Evolutionary conservation across 305 asterid species (phyloP), one percentile per base, ranked within the genome.

Genomic region (Fraxinus sp.): DNA sequence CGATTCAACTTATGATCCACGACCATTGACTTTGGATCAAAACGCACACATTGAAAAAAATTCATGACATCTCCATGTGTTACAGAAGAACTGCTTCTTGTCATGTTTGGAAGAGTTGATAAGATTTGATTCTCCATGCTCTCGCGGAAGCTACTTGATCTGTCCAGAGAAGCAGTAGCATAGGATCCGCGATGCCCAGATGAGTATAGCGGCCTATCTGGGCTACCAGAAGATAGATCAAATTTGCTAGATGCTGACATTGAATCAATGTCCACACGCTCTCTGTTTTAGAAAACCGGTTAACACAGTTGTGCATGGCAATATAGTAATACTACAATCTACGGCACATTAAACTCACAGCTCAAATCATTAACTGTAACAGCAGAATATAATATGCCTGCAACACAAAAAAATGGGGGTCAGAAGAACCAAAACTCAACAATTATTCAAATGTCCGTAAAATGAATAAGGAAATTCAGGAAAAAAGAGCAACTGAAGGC

Each of bases 221-320:
- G 96, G 90, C 96, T 93, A 88, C 89, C 89, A 81, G 97, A 93
- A 89, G 98, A 89, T 77, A 85, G 87, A 87, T 94, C 97, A 87
- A 89, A 93, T 88, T 94, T 95, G 89, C 93, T 90, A 87, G 97
- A 91, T 86, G 96, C 94, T 85, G 97, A 91, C 99, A 95, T 95
- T 78, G 95, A 92, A 91, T 90, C 93, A 90, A 89, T 86, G 87
- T 85, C 90, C 91, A 86, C 89, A 86, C 89, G 77, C 89, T 83
- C 82, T 88, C 91, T 80, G 88, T 90, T 90, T 90, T 87, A 85
- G 85, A 82, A 87, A 88, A 83, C 90, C 90, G 82, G 90, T 86
- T 86, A 88, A 90, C 95, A 93, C 92, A 86, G 91, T 82, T 68
- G 90, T 84, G 92, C 98, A 94, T 92, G 96, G 92, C 98, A 92